Percentiles rank a stretch among this genome's conserved stretches.
phyloP scores from a whole-genome alignment of 2,329 filamentous ascomycete species.

The Mycosphaerelloides madeirae region DNA sequence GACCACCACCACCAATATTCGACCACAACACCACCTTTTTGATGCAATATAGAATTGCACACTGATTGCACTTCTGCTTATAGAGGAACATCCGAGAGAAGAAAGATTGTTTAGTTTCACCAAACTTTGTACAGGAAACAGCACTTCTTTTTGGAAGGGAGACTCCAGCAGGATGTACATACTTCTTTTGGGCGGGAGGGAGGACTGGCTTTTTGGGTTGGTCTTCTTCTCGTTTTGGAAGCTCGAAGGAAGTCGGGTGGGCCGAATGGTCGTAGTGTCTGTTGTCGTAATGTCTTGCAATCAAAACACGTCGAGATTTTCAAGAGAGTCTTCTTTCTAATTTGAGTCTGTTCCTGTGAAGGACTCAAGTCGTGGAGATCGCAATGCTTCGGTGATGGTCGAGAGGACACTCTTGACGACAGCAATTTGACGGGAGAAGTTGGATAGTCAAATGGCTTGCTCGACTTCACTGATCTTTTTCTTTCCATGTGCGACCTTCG shows the following conservation, averaged over 20 bases:
- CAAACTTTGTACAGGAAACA: constrained; percentile 6
- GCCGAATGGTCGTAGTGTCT: no score
- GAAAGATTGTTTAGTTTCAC: not conserved
- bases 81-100: constrained; percentile 3
- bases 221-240: not conserved
- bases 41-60: not conserved
- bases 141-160: constrained; percentile 1
- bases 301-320: no score
- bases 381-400: no score
- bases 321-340: no score
- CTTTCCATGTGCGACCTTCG: no score
- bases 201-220: not conserved
- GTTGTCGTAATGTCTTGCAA: no score
- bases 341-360: no score
- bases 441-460: no score
- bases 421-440: no score
- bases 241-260: not conserved
- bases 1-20: constrained; percentile 4
- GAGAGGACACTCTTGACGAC: no score
- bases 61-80: not conserved
- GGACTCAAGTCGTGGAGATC: no score
- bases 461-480: no score
- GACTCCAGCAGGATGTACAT: constrained; percentile 10
- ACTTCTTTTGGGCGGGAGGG: not conserved
- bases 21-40: not conserved